A percentile compares a stretch with the other conserved stretches of the same genome.
Conservation (phyloP, 805 yeast genomes). For the Wickerhamiella slavikovae region DNA sequence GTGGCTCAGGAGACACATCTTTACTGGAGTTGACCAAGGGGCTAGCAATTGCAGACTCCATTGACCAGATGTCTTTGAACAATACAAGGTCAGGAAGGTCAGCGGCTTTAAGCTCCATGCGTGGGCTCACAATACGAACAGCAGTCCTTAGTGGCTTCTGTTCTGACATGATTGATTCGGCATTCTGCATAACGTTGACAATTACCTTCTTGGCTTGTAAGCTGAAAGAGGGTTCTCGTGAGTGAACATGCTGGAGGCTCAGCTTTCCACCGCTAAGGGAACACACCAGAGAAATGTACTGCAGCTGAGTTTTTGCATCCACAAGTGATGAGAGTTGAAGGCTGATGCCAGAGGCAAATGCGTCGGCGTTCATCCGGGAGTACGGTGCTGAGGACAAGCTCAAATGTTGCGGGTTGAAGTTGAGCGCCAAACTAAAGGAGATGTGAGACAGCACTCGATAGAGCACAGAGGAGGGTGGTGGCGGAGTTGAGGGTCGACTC, state of each 20-base stretch:
- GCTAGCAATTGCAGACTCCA: background rate
- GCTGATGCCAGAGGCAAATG: constrained; percentile 49
- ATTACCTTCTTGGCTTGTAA: constrained; percentile 1
- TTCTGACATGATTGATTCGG: constrained; percentile 3
- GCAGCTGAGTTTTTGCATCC: constrained; percentile 3
- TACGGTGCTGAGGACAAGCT: constrained; percentile 81
- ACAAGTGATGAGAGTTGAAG: constrained; percentile 26
- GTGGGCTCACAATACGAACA: constrained; percentile 27
- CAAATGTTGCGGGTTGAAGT: constrained; percentile 52
- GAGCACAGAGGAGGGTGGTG: too few relatives aligned
- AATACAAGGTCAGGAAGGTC: constrained; percentile 74
- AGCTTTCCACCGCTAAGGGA: constrained; percentile 39
- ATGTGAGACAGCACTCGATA: constrained; percentile 24
- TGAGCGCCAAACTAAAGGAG: constrained; percentile 41
- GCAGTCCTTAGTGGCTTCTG: constrained; percentile 18
- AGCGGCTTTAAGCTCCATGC: constrained; percentile 49
- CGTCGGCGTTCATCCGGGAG: constrained; percentile 77
- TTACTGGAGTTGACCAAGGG: background rate
- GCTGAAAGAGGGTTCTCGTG: constrained; percentile 65
- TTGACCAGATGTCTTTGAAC: constrained; percentile 23
- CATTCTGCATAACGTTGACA: constrained; percentile 1
- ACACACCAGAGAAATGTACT: constrained; percentile 25
- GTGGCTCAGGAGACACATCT: background rate
- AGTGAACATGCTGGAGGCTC: constrained; percentile 72
- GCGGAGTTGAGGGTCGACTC: too few relatives aligned